Percentiles rank a stretch among this genome's conserved stretches.
Conservation (phyloP, 2,329 filamentous ascomycete genomes). For the Corynespora cassiicola region DNA sequence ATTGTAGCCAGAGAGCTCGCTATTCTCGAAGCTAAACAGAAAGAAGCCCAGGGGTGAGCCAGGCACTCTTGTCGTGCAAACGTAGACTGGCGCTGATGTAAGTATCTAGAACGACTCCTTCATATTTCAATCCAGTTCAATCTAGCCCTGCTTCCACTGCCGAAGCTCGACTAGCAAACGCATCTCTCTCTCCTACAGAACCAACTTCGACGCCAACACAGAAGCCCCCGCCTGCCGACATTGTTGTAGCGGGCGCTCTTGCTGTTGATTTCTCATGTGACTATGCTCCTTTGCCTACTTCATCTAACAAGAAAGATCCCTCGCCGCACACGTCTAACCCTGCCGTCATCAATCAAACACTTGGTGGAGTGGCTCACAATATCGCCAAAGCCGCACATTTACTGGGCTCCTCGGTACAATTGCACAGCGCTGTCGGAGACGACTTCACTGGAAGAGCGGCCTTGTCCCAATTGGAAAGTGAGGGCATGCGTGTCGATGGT, state of each 20-base stretch:
- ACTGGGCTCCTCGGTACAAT: conserved; percentile 68
- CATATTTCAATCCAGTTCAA: conserved; percentile 28
- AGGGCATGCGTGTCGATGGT: conserved; percentile 69
- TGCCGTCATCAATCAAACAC: conserved; percentile 77
- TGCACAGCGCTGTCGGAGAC: conserved; percentile 82
- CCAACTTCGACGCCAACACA: conserved; percentile 15
- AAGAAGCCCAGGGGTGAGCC: conserved; percentile 45
- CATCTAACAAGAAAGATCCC: conserved; percentile 50
- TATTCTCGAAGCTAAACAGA: conserved; percentile 55
- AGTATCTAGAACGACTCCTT: conserved; percentile 39
- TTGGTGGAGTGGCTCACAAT: conserved; percentile 92
- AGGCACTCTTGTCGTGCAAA: conserved; percentile 34
- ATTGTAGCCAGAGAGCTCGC: conserved; percentile 68
- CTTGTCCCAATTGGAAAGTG: conserved; percentile 67
- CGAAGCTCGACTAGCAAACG: conserved; percentile 16
- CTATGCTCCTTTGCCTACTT: conserved; percentile 60
- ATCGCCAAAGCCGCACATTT: conserved; percentile 84
- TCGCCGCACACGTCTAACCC: conserved; percentile 84
- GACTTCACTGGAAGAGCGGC: conserved; percentile 80
- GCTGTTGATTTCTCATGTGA: conserved; percentile 90
- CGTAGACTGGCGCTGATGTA: conserved; percentile 45
- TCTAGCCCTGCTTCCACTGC: conserved; percentile 19
- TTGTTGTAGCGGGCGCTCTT: conserved; percentile 90
- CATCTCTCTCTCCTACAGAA: conserved; percentile 18
- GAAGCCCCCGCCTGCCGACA: conserved; percentile 51